Conservation (phyloP, 371 early-diverging fungal genomes). For the Lichtheimia corymbifera region DNA sequence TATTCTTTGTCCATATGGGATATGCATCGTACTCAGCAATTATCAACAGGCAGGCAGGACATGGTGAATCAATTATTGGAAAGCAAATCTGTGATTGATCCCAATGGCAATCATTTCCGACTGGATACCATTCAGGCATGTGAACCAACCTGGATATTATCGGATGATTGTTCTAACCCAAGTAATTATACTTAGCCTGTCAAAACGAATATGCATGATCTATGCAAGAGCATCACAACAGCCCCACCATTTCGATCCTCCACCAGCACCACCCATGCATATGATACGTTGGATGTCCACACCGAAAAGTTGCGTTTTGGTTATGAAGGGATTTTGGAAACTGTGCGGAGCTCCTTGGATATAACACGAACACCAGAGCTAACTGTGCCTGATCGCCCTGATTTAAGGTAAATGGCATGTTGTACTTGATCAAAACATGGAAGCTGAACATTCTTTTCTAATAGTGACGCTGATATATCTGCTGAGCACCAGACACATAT, state of each 20-base stretch:
- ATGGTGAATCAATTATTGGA: conserved; percentile 51
- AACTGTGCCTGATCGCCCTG: conserved; percentile 31
- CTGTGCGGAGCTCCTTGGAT: conserved; percentile 60
- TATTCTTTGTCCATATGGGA: not conserved
- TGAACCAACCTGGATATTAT: not conserved
- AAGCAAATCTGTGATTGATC: not conserved
- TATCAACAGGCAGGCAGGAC: conserved; percentile 58
- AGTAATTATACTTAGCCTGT: not conserved
- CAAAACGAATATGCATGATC: not conserved
- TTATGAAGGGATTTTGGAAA: conserved; percentile 64
- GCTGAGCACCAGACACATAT: conserved; percentile 56
- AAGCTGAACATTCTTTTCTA: not conserved
- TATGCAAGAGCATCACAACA: not conserved
- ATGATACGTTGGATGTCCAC: conserved; percentile 26
- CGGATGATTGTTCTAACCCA: too few relatives aligned
- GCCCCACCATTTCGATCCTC: not conserved
- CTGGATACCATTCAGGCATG: not conserved
- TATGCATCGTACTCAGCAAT: not conserved
- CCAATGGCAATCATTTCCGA: conserved; percentile 7
- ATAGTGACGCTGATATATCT: conserved; percentile 49
- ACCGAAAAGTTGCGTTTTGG: conserved; percentile 60
- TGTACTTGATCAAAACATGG: conserved; percentile 7
- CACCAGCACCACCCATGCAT: not conserved
- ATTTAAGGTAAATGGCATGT: conserved; percentile 31
- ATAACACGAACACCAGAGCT: conserved; percentile 44